Base-by-base conservation (phyloP, 345 rosid genomes). In the Euclidium syriacum region DNA sequence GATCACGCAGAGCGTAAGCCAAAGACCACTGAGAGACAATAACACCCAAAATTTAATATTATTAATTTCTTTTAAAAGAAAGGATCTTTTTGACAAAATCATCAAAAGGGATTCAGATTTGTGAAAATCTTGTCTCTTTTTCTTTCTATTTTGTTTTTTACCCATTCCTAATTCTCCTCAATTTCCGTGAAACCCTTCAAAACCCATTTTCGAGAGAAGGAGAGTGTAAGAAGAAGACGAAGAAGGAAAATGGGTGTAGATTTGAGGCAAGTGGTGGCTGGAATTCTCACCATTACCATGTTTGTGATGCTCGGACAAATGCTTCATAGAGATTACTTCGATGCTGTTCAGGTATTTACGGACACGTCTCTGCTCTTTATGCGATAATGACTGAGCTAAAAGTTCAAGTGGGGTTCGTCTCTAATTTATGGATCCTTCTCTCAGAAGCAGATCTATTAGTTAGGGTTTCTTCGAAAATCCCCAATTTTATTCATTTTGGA, bases 211-310 rank as follows among this genome's bases (percentile, higher is more conserved):
- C 33, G 43, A 33, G 27, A 1, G 22, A 15, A 6, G 24, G 33
- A 32, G 23, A 16, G 44, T 38, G 58, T 38, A 23, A 41, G 47
- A 51, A 51, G 43, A 42, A 59, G 44, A n/a, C n/a, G 24, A 52
- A 32, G 64, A 44, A 30, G 25, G 18, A 60, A n/a, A 70, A 86
- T 90, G 92, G 88, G 88, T 27, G 76, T 90, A 42, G 95, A 90
- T 87, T 77, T 90, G 85, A 81, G 95, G 79, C 97, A 87, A 67
- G 90, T 85, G 41, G 87, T 90, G 44, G 97, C 97, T 48, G 97
- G 85, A 24, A 75, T 90, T 26, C 78, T 90, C 62, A 87, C 95
- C 0, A 67, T 87, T 46, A 83, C 97, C 17, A 86, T 90, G 97
- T 90, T 90, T 48, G 87, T 90, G 7, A 85, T 90, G 97, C 96